Percentiles rank a stretch among this genome's conserved stretches.
Conservation (phyloP, 108 stramenopile species). For the Conticribra weissflogii region DNA sequence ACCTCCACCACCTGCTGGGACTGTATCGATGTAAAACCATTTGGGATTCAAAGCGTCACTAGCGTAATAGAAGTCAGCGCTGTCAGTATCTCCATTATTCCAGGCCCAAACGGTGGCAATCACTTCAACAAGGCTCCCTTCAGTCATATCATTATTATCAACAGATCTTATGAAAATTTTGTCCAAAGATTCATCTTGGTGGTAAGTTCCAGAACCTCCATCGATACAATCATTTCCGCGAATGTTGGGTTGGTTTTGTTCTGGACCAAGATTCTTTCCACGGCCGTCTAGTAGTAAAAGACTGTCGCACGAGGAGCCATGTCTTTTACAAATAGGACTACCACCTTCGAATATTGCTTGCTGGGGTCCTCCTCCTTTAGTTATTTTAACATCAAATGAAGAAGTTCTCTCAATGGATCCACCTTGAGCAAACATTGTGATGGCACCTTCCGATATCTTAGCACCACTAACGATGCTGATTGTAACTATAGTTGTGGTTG, state of each 20-base stretch:
- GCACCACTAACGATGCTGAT: not conserved
- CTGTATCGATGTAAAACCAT: conserved; percentile 8
- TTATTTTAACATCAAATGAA: not conserved
- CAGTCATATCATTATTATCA: conserved; percentile 2
- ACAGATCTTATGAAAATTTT: conserved; percentile 16
- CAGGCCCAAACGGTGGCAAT: conserved; percentile 10
- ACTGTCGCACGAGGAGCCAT: not conserved
- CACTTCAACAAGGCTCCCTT: conserved; percentile 8
- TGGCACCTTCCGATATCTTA: not conserved
- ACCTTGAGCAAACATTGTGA: not conserved
- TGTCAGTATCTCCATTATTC: not conserved
- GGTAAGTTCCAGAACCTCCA: conserved; percentile 9
- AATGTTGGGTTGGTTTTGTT: conserved; percentile 12
- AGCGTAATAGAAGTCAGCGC: conserved; percentile 20
- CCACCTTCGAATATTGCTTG: not conserved
- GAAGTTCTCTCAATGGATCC: not conserved
- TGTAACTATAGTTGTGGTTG: not conserved
- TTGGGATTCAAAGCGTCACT: conserved; percentile 10
- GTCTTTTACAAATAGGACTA: not conserved
- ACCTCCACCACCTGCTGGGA: not conserved
- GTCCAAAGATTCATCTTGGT: conserved; percentile 23
- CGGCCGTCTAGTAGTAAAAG: not conserved
- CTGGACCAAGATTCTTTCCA: not conserved
- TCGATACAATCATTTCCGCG: conserved; percentile 5
- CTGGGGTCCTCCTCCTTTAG: not conserved